Base-by-base conservation (phyloP, 768 basidiomycete species). In the Roridomyces roridus region DNA sequence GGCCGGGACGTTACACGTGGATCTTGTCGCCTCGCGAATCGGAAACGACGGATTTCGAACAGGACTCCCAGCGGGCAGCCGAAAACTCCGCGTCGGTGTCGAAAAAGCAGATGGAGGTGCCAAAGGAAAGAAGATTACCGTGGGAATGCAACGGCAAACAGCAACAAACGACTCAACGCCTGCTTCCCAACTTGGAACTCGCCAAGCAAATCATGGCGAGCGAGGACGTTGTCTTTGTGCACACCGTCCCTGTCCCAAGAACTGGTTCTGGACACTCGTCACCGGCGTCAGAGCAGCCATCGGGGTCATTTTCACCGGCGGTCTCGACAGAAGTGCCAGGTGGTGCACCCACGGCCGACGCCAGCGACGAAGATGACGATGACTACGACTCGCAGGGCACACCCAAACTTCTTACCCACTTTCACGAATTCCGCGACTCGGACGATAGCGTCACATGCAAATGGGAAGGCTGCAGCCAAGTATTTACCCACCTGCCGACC, bases 391-490 rank as follows among this genome's bases (percentile, higher is more conserved):
- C 20, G 51, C 61, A 26, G 14, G 51, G 48, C 11, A 57, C 55
- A 1, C 50, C 52, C 6, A 52, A 57, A 21, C 50, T n/a, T n/a
- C n/a, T 59, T 35, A 49, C 60, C 50, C 54, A 52, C 36, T 55
- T 57, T 24, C 61, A 58, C 14, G 57, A 55, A 47, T 59, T 63
- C 29, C 47, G 55, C 26, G 74, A 73, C 28, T 67, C 67, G 26
- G 78, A 73, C 12, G 89, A 91, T 66, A 85, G 82, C 24, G 88
- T 86, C 59, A 85, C 82, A 25, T 96, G 94, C 73, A 83, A 83
- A 50, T 96, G 94, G 94, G 89, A 88, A 29, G 87, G 86, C 56
- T 96, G 94, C 67, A 85, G 86, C 2, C 65, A 75, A 36, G 80
- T 87, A n/a, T 94, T 88, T 66, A 85, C 83, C 11, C 84, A 91